Conservation (phyloP, 495 filamentous ascomycete species). For the Apodospora peruviana region DNA sequence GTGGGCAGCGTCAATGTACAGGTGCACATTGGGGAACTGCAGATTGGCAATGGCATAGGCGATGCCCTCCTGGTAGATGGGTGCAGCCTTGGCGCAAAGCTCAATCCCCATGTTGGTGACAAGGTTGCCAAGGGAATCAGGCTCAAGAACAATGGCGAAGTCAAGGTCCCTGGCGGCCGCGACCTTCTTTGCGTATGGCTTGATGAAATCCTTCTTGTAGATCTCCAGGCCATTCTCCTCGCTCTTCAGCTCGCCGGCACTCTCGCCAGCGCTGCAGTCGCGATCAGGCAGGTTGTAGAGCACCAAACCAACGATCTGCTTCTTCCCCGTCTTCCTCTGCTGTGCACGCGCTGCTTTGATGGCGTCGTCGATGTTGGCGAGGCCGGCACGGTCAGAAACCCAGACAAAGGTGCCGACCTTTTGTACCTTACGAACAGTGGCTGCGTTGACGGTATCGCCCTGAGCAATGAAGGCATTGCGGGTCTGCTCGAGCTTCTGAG, state of each 20-base stretch:
- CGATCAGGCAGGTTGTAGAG: slow-evolving; percentile 64
- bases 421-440: slow-evolving; percentile 38
- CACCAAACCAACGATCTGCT: slow-evolving; percentile 46
- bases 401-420: slow-evolving; percentile 53
- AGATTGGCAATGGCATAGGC: slow-evolving; percentile 53
- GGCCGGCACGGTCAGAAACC: slow-evolving; percentile 30
- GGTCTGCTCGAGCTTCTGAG: slow-evolving; percentile 43
- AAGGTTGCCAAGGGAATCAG: slow-evolving; percentile 58
- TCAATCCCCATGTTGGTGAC: slow-evolving; percentile 51
- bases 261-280: slow-evolving; percentile 57
- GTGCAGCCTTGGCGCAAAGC: slow-evolving; percentile 51
- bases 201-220: slow-evolving; percentile 57
- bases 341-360: slow-evolving; percentile 39
- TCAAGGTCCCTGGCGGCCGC: slow-evolving; percentile 22
- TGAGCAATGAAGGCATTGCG: slow-evolving; percentile 40
- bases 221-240: slow-evolving; percentile 44
- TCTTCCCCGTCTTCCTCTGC: slow-evolving; percentile 38
- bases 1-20: slow-evolving; percentile 59
- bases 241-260: slow-evolving; percentile 53
- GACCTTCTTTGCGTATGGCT: slow-evolving; percentile 33
- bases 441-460: slow-evolving; percentile 29
- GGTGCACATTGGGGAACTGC: slow-evolving; percentile 53
- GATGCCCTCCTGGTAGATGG: slow-evolving; percentile 50
- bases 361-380: slow-evolving; percentile 42
- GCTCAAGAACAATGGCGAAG: slow-evolving; percentile 45